Base-by-base conservation (phyloP, 2,329 filamentous ascomycete species). In the Colletotrichum cuscutae region DNA sequence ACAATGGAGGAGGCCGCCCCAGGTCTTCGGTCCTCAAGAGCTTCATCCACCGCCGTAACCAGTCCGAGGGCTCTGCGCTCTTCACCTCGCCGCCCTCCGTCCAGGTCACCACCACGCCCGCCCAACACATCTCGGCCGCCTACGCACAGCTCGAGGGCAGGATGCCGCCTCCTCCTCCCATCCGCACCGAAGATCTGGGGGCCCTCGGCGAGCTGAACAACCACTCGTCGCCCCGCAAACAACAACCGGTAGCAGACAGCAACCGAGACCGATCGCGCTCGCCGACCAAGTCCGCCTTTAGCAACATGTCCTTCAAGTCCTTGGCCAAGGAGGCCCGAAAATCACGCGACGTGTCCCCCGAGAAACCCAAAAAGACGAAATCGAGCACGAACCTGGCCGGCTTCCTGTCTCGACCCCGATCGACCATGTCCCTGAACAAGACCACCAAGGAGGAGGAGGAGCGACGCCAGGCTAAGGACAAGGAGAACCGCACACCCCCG, bases 301-400 rank as follows among this genome's bases (percentile, higher is more conserved):
- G 82, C 73, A 82, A 80, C 59, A 81, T 87, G 26, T 85, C 85
- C 5, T 78, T 89, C 69, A 87, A 86, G 76, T 81, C 84, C 3
- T 78, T 83, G 26, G 77, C 77, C 53, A 85, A 81, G 74, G 85
- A 86, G 64, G 61, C 76, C 54, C 75, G 79, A 72, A 85, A 82
- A 64, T 81, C 82, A 49, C 80, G 82, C 73, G 87, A 88, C 64
- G 76, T 82, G 28, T 88, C 89, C 53, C 87, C 88, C 12, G 87
- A 86, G 71, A 93, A 93, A 79, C 90, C 90, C 30, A 93, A 92
- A 79, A 97, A 96, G 85, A 89, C 89, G 49, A 97, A 96, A 82
- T 97, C 95, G 0, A 89, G 93, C 4, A 93, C 93, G 37, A 97
- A 95, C 80, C 87, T 98, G n/a, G 90, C 91, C 0, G 91, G 89